These are phyloP conservation scores for Gentiana straminea DNA, from an alignment of 257 asterid genomes.

Conservation along the genomic window DNA sequence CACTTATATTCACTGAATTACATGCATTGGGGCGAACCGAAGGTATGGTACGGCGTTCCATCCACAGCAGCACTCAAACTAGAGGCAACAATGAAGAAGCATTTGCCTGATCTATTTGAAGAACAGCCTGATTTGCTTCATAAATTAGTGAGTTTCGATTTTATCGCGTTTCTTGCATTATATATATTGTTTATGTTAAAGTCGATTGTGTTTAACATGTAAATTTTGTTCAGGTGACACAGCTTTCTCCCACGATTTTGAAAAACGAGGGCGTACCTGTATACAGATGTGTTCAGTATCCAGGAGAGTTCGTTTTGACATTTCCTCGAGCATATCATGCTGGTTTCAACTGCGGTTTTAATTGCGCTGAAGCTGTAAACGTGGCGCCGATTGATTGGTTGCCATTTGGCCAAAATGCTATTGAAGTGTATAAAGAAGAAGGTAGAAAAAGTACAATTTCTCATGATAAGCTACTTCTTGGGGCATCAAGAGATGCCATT, in stretches of 20 bases:
- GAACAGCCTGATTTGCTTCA: constrained; percentile 99
- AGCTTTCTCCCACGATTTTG: constrained; percentile 54
- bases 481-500: constrained; percentile 60
- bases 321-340: constrained; percentile 75
- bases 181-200: too few relatives aligned
- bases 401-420: constrained; percentile 53
- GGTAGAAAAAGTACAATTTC: constrained; percentile 53
- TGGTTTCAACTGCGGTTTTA: constrained; percentile 65
- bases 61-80: constrained; percentile 72
- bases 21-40: constrained; percentile 96
- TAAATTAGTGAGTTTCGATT: constrained; percentile 57
- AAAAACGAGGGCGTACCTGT: constrained; percentile 65
- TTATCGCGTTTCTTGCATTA: not conserved
- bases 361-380: constrained; percentile 55
- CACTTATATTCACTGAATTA: constrained; percentile 90
- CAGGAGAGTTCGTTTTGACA: constrained; percentile 48
- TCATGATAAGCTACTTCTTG: constrained; percentile 52
- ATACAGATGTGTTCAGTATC: constrained; percentile 68
- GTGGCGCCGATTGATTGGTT: constrained; percentile 90
- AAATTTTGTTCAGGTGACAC: constrained; percentile 36
- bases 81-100: constrained; percentile 93
- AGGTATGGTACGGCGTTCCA: constrained; percentile 93
- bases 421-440: constrained; percentile 45
- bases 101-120: constrained; percentile 79
- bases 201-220: too few relatives aligned